These are phyloP conservation scores for Schoenoplectus tabernaemontani DNA, from an alignment of 202 grass and related monocot genomes.

Conservation along the genomic window DNA sequence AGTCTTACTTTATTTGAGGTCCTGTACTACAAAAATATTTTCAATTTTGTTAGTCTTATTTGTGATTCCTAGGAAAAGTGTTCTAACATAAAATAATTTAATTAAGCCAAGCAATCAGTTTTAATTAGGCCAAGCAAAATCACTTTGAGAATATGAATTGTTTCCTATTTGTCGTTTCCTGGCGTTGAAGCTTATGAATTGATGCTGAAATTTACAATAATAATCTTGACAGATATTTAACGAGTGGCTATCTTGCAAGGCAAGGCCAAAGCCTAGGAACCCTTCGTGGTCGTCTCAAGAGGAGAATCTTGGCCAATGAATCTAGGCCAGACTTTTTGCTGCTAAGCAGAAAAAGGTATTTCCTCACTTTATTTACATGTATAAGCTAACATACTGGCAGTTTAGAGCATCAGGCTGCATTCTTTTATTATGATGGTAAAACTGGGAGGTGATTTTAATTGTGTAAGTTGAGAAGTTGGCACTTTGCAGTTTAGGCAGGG, in stretches of 20 bases:
- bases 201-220: neutral
- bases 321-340: slow-evolving; percentile 83
- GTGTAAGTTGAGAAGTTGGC: neutral
- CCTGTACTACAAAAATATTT: neutral
- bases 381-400: too few relatives aligned
- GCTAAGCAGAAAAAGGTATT: slow-evolving; percentile 93
- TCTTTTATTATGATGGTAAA: neutral
- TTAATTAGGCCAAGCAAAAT: neutral
- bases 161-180: neutral
- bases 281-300: slow-evolving; percentile 98
- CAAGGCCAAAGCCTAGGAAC: slow-evolving; percentile 82
- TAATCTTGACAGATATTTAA: slow-evolving; percentile 67
- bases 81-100: neutral
- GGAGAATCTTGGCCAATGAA: slow-evolving; percentile 73
- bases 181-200: neutral
- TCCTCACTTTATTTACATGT: too few relatives aligned
- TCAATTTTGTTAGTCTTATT: neutral
- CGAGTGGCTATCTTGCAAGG: slow-evolving; percentile 91
- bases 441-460: neutral
- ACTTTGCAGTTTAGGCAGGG: neutral
- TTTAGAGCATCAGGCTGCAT: too few relatives aligned
- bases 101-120: neutral
- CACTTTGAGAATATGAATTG: neutral
- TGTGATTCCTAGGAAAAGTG: slow-evolving; percentile 7
- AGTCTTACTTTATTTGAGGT: neutral